Base-by-base conservation (phyloP, 1,284 basidiomycete genomes). In the Waitea zeae region DNA sequence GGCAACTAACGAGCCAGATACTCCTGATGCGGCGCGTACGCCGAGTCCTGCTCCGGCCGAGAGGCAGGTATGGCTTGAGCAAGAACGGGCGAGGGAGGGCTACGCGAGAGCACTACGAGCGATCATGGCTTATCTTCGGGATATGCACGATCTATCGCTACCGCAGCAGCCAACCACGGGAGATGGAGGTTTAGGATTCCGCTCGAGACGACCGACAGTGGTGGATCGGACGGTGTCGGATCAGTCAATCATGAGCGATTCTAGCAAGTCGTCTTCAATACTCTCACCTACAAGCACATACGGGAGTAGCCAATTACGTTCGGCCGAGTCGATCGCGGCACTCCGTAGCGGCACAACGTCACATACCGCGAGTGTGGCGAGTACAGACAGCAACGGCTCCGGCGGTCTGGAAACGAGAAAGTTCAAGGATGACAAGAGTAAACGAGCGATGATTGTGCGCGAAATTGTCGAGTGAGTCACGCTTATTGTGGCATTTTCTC, bases 51-150 rank as follows among this genome's bases (percentile, higher is more conserved):
- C 56, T n/a, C 48, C 55, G 18, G 58, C 62, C 35, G 54, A 56
- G 34, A 64, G 73, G 32, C 57, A 67, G 40, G 51, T 67, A 43
- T 64, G 67, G 32, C 66, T 64, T 34, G 78, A 81, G 52, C 74
- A 78, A 50, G 80, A 82, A 40, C 63, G 71, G 30, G 65, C 62
- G 12, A 60, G 70, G 30, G 78, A 82, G 48, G 64, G 69, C 22
- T 81, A 83, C 46, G 68, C 69, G 44, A 66, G 74, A 31, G 86
- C 83, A 17, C 60, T 97, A 34, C 72, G 86, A 39, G 83, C 83
- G 9, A 73, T 98, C 27, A 90, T 97, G 79, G 80, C 82, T 12
- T 97, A 97, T 55, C 67, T 98, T 14, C 78, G 78, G 46, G 93
- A 98, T 49, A 79, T 98, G 67, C 81, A 92, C 48, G 92, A 96